phyloP scores from a whole-genome alignment of 257 asterid genomes.

The Capsicum rhomboideum region DNA sequence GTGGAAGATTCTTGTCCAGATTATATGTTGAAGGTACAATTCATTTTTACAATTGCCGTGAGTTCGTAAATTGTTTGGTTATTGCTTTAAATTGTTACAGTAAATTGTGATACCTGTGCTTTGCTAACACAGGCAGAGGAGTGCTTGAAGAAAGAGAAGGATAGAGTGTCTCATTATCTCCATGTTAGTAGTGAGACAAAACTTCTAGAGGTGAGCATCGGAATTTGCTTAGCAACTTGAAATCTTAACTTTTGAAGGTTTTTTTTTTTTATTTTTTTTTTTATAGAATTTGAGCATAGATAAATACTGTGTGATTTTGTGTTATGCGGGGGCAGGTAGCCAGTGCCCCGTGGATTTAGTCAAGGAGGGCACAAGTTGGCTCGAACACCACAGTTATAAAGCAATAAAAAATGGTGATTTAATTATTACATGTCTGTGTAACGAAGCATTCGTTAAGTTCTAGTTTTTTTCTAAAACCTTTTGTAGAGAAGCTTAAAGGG shows the following conservation, averaged over 20 bases:
- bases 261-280: too few relatives aligned
- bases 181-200: constrained; percentile 38
- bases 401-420: not conserved
- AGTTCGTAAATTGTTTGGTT: not conserved
- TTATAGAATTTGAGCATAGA: not conserved
- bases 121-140: constrained; percentile 35
- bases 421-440: not conserved
- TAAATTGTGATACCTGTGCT: not conserved
- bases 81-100: not conserved
- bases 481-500: not conserved
- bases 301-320: not conserved
- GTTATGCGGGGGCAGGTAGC: not conserved
- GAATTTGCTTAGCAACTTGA: not conserved
- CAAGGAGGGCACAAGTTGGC: not conserved
- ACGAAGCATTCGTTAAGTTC: not conserved
- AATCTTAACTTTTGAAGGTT: not conserved
- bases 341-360: not conserved
- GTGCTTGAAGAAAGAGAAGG: constrained; percentile 48
- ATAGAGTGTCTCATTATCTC: constrained; percentile 42
- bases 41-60: not conserved
- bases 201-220: constrained; percentile 36
- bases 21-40: constrained; percentile 45
- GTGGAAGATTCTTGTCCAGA: constrained; percentile 51
- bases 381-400: not conserved
- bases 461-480: not conserved